Evolutionary conservation across 176 grass and related monocot species (phyloP).

Genomic region (Oryza officinalis): DNA sequence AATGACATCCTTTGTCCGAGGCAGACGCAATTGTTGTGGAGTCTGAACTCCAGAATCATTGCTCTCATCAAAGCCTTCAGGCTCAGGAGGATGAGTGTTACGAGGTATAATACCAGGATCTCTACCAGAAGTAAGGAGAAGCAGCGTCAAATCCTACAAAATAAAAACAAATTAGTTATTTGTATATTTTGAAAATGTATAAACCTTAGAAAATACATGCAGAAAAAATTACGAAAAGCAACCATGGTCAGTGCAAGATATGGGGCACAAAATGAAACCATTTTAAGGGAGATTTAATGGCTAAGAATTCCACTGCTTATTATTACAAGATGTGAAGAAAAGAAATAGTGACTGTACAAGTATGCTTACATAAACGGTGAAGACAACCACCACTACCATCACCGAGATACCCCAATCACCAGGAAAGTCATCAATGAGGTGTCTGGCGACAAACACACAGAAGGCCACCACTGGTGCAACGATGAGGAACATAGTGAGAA

Average conservation of each 20-base stretch:
- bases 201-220: conserved; percentile 15
- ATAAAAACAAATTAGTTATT: conserved; percentile 30
- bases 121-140: conserved; percentile 83
- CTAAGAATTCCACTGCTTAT: background rate
- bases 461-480: conserved; percentile 70
- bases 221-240: conserved; percentile 18
- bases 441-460: conserved; percentile 77
- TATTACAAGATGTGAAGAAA: background rate
- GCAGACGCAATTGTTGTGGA: conserved; percentile 72
- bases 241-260: background rate
- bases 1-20: conserved; percentile 72
- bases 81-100: conserved; percentile 75
- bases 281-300: background rate
- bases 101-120: conserved; percentile 93
- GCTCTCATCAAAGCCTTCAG: conserved; percentile 57
- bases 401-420: conserved; percentile 71
- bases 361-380: conserved; percentile 92
- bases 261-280: background rate
- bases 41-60: conserved; percentile 54
- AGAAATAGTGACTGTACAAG: background rate
- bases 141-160: conserved; percentile 71
- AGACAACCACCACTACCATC: conserved; percentile 80
- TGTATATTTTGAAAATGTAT: conserved; percentile 1
- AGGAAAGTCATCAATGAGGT: conserved; percentile 81
- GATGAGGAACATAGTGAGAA: conserved; percentile 94